Evolutionary conservation across 306 rosid genomes (phyloP).

Genomic region (Dryas octopetala): DNA sequence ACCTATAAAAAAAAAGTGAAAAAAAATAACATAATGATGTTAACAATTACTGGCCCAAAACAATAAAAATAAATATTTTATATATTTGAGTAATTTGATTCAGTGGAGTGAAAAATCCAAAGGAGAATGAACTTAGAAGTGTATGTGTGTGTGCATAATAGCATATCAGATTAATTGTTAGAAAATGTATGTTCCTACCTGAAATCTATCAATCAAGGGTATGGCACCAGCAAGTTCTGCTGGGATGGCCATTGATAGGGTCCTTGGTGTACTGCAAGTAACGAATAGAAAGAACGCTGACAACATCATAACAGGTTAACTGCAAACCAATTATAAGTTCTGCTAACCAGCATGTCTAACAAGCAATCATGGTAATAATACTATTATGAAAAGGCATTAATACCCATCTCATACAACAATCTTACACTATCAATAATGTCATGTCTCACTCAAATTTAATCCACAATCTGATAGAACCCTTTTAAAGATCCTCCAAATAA

Average conservation of each 20-base stretch:
- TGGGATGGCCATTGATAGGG: constrained; percentile 71
- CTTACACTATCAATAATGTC: neutral
- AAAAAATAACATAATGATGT: neutral
- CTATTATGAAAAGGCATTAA: neutral
- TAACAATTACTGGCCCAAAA: constrained; percentile 11
- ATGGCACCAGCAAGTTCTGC: constrained; percentile 89
- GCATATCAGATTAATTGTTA: neutral
- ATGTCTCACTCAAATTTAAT: neutral
- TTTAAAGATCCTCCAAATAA: neutral
- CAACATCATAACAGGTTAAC: neutral
- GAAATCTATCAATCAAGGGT: constrained; percentile 85
- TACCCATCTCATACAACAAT: neutral
- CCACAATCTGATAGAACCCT: neutral
- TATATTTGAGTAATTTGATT: neutral
- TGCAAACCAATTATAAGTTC: neutral
- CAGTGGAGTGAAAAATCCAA: constrained; percentile 10
- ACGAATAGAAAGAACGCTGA: constrained; percentile 6
- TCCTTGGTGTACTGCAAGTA: constrained; percentile 66
- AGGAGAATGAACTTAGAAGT: neutral
- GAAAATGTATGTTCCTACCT: constrained; percentile 41
- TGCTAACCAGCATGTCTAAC: neutral
- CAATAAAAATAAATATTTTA: neutral
- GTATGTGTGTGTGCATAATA: neutral
- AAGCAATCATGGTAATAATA: neutral
- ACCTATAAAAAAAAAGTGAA: constrained; percentile 48